A percentile compares a stretch with the other conserved stretches of the same genome.
phyloP scores from a whole-genome alignment of 1,284 basidiomycete genomes.

The Amylostereum areolatum region DNA sequence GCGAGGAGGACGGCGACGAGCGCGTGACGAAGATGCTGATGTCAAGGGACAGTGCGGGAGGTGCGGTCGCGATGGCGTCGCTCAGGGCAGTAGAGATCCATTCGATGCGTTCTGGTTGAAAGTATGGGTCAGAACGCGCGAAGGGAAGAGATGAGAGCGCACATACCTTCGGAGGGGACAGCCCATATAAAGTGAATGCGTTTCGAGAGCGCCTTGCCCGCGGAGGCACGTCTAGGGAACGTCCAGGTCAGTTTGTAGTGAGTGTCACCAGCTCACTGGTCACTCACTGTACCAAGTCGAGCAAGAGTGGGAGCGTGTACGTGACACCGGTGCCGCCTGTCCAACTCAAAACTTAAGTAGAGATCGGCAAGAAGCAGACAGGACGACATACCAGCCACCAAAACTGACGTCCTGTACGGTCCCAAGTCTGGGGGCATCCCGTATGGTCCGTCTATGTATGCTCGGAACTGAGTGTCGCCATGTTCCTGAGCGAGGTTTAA shows the following conservation, averaged over 20 bases:
- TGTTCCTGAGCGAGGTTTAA: constrained; percentile 23
- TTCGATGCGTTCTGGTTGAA: constrained; percentile 29
- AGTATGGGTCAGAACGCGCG: background rate
- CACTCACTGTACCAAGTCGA: constrained; percentile 35
- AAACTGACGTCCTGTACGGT: constrained; percentile 36
- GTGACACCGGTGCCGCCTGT: constrained; percentile 46
- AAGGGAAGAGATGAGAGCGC: background rate
- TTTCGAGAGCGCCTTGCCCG: constrained; percentile 22
- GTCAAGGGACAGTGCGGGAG: constrained; percentile 24
- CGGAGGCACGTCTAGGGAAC: constrained; percentile 17
- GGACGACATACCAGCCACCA: constrained; percentile 42
- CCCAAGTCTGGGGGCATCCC: constrained; percentile 38
- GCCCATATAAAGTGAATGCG: constrained; percentile 40
- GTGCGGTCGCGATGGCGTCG: constrained; percentile 23
- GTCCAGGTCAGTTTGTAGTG: too few species aligned
- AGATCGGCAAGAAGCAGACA: background rate
- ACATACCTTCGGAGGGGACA: constrained; percentile 33
- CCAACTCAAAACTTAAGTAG: background rate
- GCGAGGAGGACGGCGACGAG: background rate
- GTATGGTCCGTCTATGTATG: constrained; percentile 51
- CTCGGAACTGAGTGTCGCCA: constrained; percentile 26
- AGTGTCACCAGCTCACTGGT: background rate
- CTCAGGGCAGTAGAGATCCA: constrained; percentile 33
- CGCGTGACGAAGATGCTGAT: constrained; percentile 33
- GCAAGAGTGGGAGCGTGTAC: constrained; percentile 41